Percentiles rank a stretch among this genome's conserved stretches.
Conservation (phyloP, 129 eudicot species). For the Lonicera japonica region DNA sequence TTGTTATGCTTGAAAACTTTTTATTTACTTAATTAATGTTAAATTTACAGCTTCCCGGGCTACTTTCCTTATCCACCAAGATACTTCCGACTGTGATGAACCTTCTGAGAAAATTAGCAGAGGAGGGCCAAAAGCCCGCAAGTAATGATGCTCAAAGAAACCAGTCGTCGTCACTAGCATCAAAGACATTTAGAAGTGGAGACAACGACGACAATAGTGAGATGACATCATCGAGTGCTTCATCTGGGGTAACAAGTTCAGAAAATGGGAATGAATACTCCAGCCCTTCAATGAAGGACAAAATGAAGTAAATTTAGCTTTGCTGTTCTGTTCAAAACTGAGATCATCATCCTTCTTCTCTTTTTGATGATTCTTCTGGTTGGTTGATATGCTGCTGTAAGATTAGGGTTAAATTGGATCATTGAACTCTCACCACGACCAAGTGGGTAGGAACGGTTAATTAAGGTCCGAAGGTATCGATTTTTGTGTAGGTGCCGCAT, state of each 20-base stretch:
- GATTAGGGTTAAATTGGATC: too few relatives aligned
- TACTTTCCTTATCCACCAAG: slow-evolving; percentile 75
- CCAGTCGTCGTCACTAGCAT: slow-evolving; percentile 26
- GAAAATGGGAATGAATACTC: slow-evolving; percentile 68
- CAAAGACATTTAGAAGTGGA: slow-evolving; percentile 36
- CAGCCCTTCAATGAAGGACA: slow-evolving; percentile 42
- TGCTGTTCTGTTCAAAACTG: background rate
- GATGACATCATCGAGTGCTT: slow-evolving; percentile 52
- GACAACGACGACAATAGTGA: slow-evolving; percentile 23
- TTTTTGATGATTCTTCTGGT: background rate
- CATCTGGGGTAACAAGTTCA: slow-evolving; percentile 46
- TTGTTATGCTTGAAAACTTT: too few relatives aligned
- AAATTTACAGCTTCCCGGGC: slow-evolving; percentile 69
- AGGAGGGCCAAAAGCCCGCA: slow-evolving; percentile 60
- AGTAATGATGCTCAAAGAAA: slow-evolving; percentile 38
- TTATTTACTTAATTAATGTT: background rate
- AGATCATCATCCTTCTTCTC: background rate
- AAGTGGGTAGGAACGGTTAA: background rate
- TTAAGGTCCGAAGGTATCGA: slow-evolving; percentile 17
- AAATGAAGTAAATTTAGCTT: slow-evolving; percentile 19
- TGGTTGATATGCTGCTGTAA: background rate
- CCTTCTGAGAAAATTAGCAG: slow-evolving; percentile 84
- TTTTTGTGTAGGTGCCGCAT: slow-evolving; percentile 22
- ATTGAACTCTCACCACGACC: background rate
- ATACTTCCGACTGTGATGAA: slow-evolving; percentile 80